phyloP scores from a whole-genome alignment of 2,329 filamentous ascomycete genomes.

The Camillea tinctor region DNA sequence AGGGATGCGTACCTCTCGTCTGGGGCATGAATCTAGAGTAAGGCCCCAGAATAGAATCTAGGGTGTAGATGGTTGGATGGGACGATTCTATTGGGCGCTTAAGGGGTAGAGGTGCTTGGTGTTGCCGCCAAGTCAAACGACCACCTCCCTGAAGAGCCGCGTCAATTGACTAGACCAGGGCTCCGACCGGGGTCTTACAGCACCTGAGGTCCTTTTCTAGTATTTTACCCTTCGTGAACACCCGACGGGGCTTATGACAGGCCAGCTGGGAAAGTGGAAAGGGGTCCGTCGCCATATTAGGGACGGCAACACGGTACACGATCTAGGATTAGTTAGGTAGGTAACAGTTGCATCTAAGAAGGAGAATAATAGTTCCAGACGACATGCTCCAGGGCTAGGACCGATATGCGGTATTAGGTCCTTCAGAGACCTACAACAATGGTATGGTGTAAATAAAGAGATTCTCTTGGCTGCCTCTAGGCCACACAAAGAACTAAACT shows the following conservation, averaged over 20 bases:
- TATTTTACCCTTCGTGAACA: constrained; percentile 12
- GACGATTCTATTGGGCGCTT: constrained; percentile 6
- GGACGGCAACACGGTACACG: constrained; percentile 3
- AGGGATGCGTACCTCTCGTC: neutral
- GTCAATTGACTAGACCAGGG: neutral
- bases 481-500: too few relatives aligned
- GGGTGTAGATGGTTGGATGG: constrained; percentile 1
- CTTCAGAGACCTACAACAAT: too few relatives aligned
- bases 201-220: constrained; percentile 1
- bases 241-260: constrained; percentile 20
- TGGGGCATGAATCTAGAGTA: constrained; percentile 7
- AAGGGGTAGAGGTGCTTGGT: constrained; percentile 14
- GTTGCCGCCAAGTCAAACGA: constrained; percentile 29
- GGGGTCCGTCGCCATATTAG: constrained; percentile 11
- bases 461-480: too few relatives aligned
- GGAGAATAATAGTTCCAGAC: neutral
- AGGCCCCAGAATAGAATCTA: constrained; percentile 1
- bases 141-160: neutral
- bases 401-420: neutral
- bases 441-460: too few relatives aligned
- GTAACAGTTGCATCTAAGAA: neutral
- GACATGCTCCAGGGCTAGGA: neutral
- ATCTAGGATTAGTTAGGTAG: neutral
- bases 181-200: neutral
- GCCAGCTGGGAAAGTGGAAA: constrained; percentile 21